phyloP scores from a whole-genome alignment of 2,329 filamentous ascomycete genomes.

The Lachnellula subtilissima region DNA sequence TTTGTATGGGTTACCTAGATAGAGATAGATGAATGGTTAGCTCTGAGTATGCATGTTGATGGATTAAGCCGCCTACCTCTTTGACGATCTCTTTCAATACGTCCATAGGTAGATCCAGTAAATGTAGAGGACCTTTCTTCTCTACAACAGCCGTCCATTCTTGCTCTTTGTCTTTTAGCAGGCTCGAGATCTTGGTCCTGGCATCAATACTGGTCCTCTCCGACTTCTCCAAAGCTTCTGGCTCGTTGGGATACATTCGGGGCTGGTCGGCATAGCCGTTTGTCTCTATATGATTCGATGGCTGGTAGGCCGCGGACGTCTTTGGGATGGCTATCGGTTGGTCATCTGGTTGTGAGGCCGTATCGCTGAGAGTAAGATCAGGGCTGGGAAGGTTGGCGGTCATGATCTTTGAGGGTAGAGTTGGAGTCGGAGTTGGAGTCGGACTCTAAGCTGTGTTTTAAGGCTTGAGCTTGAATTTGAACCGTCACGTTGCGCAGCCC shows the following conservation, averaged over 20 bases:
- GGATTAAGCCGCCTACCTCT: constrained; percentile 50
- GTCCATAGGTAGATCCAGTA: constrained; percentile 74
- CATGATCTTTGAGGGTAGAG: constrained; percentile 17
- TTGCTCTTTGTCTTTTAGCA: constrained; percentile 56
- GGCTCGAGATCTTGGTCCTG: constrained; percentile 34
- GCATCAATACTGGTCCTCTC: constrained; percentile 23
- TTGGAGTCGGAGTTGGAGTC: not conserved
- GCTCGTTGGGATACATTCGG: constrained; percentile 17
- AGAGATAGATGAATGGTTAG: constrained; percentile 10
- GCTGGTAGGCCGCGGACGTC: constrained; percentile 26
- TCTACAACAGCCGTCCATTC: constrained; percentile 61
- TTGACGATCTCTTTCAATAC: constrained; percentile 74
- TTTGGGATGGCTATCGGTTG: constrained; percentile 22
- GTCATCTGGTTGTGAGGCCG: constrained; percentile 28
- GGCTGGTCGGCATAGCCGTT: constrained; percentile 15
- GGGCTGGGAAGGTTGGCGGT: constrained; percentile 21
- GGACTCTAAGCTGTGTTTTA: constrained; percentile 17
- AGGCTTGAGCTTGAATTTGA: constrained; percentile 6
- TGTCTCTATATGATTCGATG: constrained; percentile 19
- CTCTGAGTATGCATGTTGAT: not conserved
- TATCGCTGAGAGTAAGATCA: constrained; percentile 25
- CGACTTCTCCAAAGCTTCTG: constrained; percentile 15
- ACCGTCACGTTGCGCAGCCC: constrained; percentile 17
- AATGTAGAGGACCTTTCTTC: constrained; percentile 52
- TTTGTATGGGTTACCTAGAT: constrained; percentile 71